Conservation (phyloP, 441 rosid genomes). For the Capsella rubella region DNA sequence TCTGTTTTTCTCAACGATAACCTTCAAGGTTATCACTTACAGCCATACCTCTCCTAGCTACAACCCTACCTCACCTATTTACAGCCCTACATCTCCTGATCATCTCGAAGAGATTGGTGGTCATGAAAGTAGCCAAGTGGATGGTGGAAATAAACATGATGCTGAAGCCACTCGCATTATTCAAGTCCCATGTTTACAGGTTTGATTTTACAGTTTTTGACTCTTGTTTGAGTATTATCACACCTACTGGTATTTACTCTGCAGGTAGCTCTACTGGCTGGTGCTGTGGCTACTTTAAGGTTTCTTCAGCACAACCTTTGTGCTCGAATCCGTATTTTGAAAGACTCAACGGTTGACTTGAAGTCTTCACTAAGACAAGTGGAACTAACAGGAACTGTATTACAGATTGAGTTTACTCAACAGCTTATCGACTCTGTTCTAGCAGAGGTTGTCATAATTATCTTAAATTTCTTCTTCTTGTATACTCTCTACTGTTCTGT, state of each 20-base stretch:
- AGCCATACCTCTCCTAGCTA: not conserved
- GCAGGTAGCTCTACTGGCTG: not conserved
- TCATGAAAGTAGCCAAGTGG: not conserved
- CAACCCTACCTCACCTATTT: not conserved
- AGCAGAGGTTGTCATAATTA: not conserved
- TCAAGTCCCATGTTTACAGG: not conserved
- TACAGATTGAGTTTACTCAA: not conserved
- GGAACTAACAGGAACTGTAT: constrained; percentile 1
- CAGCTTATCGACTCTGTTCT: not conserved
- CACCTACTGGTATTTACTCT: not conserved
- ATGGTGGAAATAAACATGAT: not conserved
- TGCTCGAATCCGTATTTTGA: not conserved
- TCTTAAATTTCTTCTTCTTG: not conserved
- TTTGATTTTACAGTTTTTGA: not conserved
- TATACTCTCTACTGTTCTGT: not conserved
- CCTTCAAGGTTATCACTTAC: too few species aligned
- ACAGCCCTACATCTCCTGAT: not conserved
- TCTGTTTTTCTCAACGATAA: too few species aligned
- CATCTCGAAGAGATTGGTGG: not conserved
- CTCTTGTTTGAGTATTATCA: not conserved
- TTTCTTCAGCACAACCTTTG: not conserved
- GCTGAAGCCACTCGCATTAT: not conserved
- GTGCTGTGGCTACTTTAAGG: not conserved
- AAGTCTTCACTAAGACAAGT: not conserved
- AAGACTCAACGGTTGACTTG: not conserved